Percentiles rank a stretch among this genome's conserved stretches.
phyloP scores from a whole-genome alignment of 768 basidiomycete species.

The Mrakia blollopis region DNA sequence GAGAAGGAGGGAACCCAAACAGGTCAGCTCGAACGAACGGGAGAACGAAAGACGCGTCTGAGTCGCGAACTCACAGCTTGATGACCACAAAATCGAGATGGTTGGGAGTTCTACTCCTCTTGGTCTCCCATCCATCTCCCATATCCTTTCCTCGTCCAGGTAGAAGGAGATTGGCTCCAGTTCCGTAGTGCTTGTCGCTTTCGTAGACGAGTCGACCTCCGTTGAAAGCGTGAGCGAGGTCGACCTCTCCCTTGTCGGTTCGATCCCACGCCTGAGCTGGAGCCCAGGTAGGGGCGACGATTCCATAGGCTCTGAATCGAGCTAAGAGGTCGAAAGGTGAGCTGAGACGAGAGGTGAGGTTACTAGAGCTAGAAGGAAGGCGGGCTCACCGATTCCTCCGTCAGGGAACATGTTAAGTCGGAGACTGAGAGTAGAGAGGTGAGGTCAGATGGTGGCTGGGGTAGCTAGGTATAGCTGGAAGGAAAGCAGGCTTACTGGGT shows the following conservation, averaged over 20 bases:
- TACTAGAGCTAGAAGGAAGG: slow-evolving; percentile 35
- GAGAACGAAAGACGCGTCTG: not conserved
- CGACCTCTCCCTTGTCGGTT: slow-evolving; percentile 51
- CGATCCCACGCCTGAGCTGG: slow-evolving; percentile 15
- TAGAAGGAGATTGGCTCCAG: slow-evolving; percentile 81
- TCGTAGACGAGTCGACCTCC: slow-evolving; percentile 77
- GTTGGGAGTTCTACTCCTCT: slow-evolving; percentile 68
- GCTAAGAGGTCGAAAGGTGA: not conserved
- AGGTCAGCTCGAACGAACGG: not conserved
- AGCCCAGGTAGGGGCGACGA: slow-evolving; percentile 29
- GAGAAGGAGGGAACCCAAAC: not conserved
- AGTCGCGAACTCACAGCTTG: slow-evolving; percentile 68
- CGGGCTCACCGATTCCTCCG: slow-evolving; percentile 78
- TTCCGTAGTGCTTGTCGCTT: slow-evolving; percentile 93
- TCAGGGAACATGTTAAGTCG: slow-evolving; percentile 95
- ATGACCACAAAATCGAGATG: slow-evolving; percentile 91
- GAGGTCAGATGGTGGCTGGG: no score
- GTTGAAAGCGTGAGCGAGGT: slow-evolving; percentile 84
- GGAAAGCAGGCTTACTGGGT: no score
- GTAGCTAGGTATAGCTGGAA: no score
- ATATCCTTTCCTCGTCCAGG: slow-evolving; percentile 65
- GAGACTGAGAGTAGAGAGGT: no score
- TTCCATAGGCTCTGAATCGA: slow-evolving; percentile 26
- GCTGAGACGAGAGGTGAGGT: not conserved
- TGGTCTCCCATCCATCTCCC: slow-evolving; percentile 99